phyloP scores from a whole-genome alignment of 2,329 filamentous ascomycete genomes.

The Cladophialophora carrionii region DNA sequence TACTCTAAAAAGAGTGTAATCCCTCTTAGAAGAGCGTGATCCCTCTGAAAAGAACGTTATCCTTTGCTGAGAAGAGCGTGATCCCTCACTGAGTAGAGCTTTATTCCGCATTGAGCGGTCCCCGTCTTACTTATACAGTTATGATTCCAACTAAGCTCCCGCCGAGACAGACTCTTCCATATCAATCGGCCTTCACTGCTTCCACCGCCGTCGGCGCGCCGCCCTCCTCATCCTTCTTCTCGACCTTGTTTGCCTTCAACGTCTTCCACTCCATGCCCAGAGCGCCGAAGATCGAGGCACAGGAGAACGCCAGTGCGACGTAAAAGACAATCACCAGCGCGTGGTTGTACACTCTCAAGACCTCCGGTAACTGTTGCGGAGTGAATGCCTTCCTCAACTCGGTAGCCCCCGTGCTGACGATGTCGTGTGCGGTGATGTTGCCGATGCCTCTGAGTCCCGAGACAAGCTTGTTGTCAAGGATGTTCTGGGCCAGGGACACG shows the following conservation, averaged over 20 bases:
- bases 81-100: no score
- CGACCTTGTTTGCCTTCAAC: conserved; percentile 36
- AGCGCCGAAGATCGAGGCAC: conserved; percentile 38
- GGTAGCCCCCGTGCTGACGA: conserved; percentile 39
- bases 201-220: neutral
- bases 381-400: conserved; percentile 39
- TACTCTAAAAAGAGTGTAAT: no score
- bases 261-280: conserved; percentile 40
- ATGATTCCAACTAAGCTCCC: neutral
- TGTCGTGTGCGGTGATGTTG: conserved; percentile 33
- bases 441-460: conserved; percentile 28
- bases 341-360: conserved; percentile 39
- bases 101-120: no score
- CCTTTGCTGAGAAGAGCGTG: no score
- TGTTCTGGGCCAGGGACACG: conserved; percentile 41
- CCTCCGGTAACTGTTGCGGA: conserved; percentile 37
- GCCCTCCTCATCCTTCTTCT: conserved; percentile 12
- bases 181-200: conserved; percentile 1
- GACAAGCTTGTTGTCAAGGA: conserved; percentile 40
- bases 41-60: no score
- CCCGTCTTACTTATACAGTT: neutral
- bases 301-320: conserved; percentile 36
- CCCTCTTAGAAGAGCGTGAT: no score
- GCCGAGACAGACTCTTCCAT: no score
- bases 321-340: conserved; percentile 35